Percentiles rank a stretch among this genome's conserved stretches.
Evolutionary conservation across 371 early-diverging fungal species (phyloP).

Genomic region (Mucor saturninus): DNA sequence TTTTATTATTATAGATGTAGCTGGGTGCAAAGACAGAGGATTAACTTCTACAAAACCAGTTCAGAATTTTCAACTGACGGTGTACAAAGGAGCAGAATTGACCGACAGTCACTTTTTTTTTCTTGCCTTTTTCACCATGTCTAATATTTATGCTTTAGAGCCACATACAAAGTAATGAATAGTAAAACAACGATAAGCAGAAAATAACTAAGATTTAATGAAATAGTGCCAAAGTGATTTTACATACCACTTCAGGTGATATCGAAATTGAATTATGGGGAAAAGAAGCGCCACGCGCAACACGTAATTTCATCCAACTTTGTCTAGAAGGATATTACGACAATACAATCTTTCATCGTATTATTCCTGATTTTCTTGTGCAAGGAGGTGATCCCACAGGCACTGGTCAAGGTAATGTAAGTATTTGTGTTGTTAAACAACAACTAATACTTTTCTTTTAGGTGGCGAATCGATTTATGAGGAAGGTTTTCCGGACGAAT

Average conservation of each 20-base stretch:
- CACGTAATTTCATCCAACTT: slow-evolving; percentile 93
- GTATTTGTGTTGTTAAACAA: background rate
- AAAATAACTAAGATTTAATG: background rate
- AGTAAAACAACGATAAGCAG: slow-evolving; percentile 36
- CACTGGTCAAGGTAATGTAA: slow-evolving; percentile 63
- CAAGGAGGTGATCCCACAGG: slow-evolving; percentile 98
- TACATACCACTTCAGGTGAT: slow-evolving; percentile 88
- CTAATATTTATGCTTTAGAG: slow-evolving; percentile 75
- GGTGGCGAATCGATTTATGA: slow-evolving; percentile 93
- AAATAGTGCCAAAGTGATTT: slow-evolving; percentile 84
- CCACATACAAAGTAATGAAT: slow-evolving; percentile 73
- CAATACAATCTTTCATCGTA: slow-evolving; percentile 86
- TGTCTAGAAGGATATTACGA: slow-evolving; percentile 87
- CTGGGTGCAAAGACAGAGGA: no score
- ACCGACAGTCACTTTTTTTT: background rate
- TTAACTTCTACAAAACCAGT: no score
- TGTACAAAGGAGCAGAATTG: no score
- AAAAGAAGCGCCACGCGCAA: slow-evolving; percentile 90
- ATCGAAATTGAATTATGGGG: slow-evolving; percentile 94
- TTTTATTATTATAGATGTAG: no score
- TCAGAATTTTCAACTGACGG: no score
- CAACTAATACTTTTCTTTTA: slow-evolving; percentile 12
- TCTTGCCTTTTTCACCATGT: slow-evolving; percentile 47
- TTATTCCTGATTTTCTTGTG: slow-evolving; percentile 87
- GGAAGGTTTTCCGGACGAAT: slow-evolving; percentile 86